A percentile compares a stretch with the other conserved stretches of the same genome.
Evolutionary conservation across 2,329 filamentous ascomycete genomes (phyloP).

Genomic region (Phialocephala subalpina): DNA sequence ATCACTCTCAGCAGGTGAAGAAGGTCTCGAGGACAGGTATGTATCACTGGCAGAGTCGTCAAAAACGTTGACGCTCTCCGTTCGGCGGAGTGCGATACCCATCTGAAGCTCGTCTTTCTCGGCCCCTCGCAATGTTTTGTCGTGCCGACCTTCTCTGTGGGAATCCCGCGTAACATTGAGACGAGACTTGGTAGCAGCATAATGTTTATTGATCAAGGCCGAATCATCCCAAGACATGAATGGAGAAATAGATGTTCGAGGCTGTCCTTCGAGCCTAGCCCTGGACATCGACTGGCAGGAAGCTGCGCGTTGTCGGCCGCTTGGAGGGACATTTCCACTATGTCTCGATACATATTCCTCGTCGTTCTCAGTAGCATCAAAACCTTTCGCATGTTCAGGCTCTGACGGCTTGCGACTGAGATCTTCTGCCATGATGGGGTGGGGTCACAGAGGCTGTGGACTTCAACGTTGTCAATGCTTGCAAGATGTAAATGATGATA

Average conservation of each 20-base stretch:
- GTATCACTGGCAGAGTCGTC: not conserved
- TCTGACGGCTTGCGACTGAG: not conserved
- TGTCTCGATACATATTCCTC: not conserved
- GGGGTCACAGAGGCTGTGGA: too few relatives aligned
- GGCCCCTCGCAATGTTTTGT: too few relatives aligned
- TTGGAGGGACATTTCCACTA: not conserved
- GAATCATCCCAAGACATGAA: not conserved
- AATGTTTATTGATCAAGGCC: not conserved
- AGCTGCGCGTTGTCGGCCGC: not conserved
- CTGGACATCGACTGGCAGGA: not conserved
- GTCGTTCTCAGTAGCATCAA: not conserved
- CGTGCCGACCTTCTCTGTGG: too few relatives aligned
- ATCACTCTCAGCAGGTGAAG: constrained; percentile 8
- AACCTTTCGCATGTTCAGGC: not conserved
- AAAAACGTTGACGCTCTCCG: constrained; percentile 4
- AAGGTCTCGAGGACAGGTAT: not conserved
- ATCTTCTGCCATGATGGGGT: not conserved
- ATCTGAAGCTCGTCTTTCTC: not conserved
- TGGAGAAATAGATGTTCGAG: not conserved
- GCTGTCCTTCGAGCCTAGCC: not conserved
- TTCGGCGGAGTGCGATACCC: not conserved
- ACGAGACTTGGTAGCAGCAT: not conserved
- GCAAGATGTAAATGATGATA: too few relatives aligned
- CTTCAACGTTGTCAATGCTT: too few relatives aligned
- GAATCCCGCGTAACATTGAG: not conserved